These are phyloP conservation scores for Penicillium simplicissimum DNA, from an alignment of 495 filamentous ascomycete genomes.

Conservation along the genomic window DNA sequence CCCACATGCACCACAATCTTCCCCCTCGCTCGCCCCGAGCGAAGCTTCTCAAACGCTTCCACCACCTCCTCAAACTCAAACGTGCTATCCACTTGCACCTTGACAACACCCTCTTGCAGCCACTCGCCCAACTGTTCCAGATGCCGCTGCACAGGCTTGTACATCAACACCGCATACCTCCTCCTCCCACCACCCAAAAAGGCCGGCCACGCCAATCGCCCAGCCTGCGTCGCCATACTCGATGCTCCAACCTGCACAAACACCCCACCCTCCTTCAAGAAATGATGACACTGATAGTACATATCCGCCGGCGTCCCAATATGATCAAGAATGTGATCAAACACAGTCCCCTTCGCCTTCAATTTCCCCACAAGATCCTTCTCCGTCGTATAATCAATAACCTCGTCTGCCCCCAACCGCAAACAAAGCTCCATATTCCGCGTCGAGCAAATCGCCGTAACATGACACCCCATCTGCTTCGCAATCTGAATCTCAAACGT, in stretches of 20 bases:
- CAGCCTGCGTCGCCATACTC: conserved; percentile 28
- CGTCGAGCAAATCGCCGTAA: conserved; percentile 60
- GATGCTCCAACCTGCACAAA: conserved; percentile 60
- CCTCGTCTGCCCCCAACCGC: conserved; percentile 63
- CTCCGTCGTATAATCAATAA: conserved; percentile 65
- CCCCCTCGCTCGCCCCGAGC: conserved; percentile 60
- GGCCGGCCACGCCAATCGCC: conserved; percentile 46
- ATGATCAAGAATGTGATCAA: conserved; percentile 62
- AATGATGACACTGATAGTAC: conserved; percentile 57
- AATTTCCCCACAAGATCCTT: conserved; percentile 51
- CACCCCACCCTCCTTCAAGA: conserved; percentile 49
- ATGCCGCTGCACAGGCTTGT: conserved; percentile 45
- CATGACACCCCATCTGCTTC: conserved; percentile 62
- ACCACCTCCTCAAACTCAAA: conserved; percentile 62
- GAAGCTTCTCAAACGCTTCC: conserved; percentile 65
- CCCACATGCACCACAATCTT: conserved; percentile 67
- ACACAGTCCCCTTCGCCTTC: conserved; percentile 51
- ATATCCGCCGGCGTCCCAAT: conserved; percentile 52
- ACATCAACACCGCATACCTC: conserved; percentile 47
- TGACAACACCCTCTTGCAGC: conserved; percentile 62
- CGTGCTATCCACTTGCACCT: conserved; percentile 59
- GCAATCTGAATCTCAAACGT: conserved; percentile 66
- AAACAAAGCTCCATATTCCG: conserved; percentile 58
- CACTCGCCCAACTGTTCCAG: conserved; percentile 56
- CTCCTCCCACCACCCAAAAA: conserved; percentile 67